Evolutionary conservation across 768 basidiomycete species (phyloP), one percentile per base, ranked within the genome.

Genomic region (Collybiopsis confluens): DNA sequence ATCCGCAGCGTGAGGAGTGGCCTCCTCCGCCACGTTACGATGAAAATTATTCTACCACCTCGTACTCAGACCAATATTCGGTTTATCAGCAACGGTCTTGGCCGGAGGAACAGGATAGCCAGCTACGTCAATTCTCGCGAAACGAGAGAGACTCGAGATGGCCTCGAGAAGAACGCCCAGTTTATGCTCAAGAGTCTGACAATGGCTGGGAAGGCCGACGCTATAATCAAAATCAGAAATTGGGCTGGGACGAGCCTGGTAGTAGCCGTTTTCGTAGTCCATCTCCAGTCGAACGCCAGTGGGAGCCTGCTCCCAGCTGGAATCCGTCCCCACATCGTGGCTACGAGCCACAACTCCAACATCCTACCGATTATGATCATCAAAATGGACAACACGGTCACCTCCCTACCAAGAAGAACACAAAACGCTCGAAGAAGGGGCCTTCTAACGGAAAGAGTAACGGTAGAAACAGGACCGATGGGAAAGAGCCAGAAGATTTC

Each of bases 291-390:
- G 20, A 85, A 48, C 79, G 87, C 46, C 70, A 81, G 54, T 89
- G 87, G 87, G 85, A 87, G 59, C 86, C 87, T 54, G 84, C 83
- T 35, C 78, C 83, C 23, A 75, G 78, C 4, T 89, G 87, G 87
- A 78, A 83, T 55, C 65, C 78, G 47, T 74, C 75, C 35, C 69
- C 67, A 23, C 71, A 70, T 20, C 58, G 62, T 26, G 68, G 80
- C 51, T 74, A 76, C 45, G 68, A 72, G 21, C 65, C 56, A 54
- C 68, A 68, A 23, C 72, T 35, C n/a, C 30, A 20, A 15, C 47
- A 35, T 21, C 37, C 47, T 35, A 30, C 35, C 15, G 30, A 37
- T 11, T 36, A 48, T 21, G 21, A 71, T 48, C 65, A 68, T 35
- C 71, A 75, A 59, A 69, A 70, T 54, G 65, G 63, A 44, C 70